Evolutionary conservation across 441 rosid genomes (phyloP).

Genomic region (Iberis amara): DNA sequence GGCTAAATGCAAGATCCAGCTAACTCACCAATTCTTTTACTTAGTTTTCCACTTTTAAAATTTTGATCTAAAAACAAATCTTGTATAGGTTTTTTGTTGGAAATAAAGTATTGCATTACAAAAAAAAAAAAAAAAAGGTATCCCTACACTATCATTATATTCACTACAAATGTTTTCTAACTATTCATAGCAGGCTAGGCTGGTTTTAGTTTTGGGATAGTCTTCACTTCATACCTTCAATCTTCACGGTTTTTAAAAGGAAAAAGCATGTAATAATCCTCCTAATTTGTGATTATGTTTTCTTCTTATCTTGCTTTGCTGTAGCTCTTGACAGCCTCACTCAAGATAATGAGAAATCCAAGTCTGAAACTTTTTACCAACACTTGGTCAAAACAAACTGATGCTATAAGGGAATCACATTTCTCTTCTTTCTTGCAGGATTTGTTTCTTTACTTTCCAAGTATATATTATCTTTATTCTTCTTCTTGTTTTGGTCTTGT

Average conservation of each 20-base stretch:
- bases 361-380: slow-evolving; percentile 33
- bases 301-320: slow-evolving; percentile 29
- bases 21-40: too few relatives aligned
- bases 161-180: too few relatives aligned
- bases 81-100: too few relatives aligned
- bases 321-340: slow-evolving; percentile 46
- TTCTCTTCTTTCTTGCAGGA: slow-evolving; percentile 47
- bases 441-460: slow-evolving; percentile 74
- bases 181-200: too few relatives aligned
- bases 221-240: too few relatives aligned
- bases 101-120: too few relatives aligned
- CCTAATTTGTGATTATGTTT: slow-evolving; percentile 10
- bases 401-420: slow-evolving; percentile 49
- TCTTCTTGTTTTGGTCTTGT: too few relatives aligned
- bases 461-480: slow-evolving; percentile 33
- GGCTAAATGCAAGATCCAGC: too few relatives aligned
- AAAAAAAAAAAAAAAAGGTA: too few relatives aligned
- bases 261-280: not conserved
- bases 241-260: not conserved
- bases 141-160: not conserved
- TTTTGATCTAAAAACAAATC: too few relatives aligned
- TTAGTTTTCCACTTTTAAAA: too few relatives aligned
- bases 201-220: too few relatives aligned
- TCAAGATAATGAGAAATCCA: slow-evolving; percentile 38
- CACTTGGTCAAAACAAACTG: slow-evolving; percentile 65